Base-by-base conservation (phyloP, 805 yeast genomes). In the Debaryomyces castellii region DNA sequence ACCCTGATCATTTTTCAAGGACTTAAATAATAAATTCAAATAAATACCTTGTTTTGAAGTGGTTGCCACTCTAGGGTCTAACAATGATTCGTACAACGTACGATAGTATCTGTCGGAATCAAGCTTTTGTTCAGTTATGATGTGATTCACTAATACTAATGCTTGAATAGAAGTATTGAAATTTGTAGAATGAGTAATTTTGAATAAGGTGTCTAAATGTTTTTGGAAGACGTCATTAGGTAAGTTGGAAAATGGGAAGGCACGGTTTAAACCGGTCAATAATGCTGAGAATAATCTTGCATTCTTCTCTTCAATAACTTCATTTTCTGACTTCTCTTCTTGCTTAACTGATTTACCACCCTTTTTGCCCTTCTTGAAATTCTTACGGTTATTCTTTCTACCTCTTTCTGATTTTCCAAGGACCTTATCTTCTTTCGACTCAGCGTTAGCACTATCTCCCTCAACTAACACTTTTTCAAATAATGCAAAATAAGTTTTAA, bases 161-260 rank as follows among this genome's bases (percentile, higher is more conserved):
- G 98, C 96, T 71, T 94, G 99, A 20, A 94, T 83, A 11, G 95
- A 85, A 2, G 99, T 92, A 64, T 89, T 89, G 74, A 92, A 91
- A 63, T 94, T 94, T 21, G 96, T 82, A 14, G 96, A 85, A 64
- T 92, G 97, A 4, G 97, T 91, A 62, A 92, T 92, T 58, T 81
- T 82, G 76, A 86, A 94, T 46, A 94, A 71, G 0, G 96, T 85
- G 59, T 89, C 85, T 59, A 92, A 73, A 67, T 94, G 97, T 49
- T 78, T 73, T 52, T 82, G 80, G 59, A 85, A 89, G 5, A 80
- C 78, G 23, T 85, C 83, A 32, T 82, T 77, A 14, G 89, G 83
- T 44, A 94, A 72, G 51, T 82, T 77, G 2, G 96, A 83, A 63
- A 88, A 94, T 45, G 98, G 98, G 76, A 89, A 92, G 0, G 98